phyloP scores from a whole-genome alignment of 73 alveolate species.

The Paramecium primaurelia region DNA sequence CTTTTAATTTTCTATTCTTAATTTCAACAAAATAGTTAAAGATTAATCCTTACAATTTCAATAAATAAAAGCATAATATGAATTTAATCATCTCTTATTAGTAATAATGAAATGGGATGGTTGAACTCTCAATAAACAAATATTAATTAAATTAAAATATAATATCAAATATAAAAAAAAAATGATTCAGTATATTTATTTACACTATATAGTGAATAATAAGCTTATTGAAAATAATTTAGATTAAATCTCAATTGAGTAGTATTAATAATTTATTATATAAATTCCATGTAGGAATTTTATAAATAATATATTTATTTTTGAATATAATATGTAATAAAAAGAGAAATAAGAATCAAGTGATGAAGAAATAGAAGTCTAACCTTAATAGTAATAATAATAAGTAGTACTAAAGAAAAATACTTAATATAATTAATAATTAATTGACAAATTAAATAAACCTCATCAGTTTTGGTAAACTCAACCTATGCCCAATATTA shows the following conservation, averaged over 20 bases:
- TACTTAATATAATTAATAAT: neutral
- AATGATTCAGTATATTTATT: no score
- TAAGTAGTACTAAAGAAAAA: neutral
- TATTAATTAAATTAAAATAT: no score
- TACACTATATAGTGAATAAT: no score
- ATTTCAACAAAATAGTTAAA: no score
- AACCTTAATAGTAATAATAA: neutral
- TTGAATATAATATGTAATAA: neutral
- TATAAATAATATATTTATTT: neutral
- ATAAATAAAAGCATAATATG: no score
- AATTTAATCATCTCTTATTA: no score
- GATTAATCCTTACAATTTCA: no score
- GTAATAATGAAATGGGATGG: no score
- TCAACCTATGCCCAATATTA: constrained; percentile 89
- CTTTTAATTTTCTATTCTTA: no score
- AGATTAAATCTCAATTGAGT: neutral
- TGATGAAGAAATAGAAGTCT: constrained; percentile 16
- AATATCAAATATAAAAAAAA: no score
- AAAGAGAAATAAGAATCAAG: neutral
- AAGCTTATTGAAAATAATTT: no score
- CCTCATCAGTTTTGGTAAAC: constrained; percentile 92
- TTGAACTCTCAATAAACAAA: no score
- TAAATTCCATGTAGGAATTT: neutral
- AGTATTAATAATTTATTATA: neutral
- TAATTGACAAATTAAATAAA: constrained; percentile 63